Conservation (phyloP, 768 basidiomycete genomes). For the Podaxis mareebaensis region DNA sequence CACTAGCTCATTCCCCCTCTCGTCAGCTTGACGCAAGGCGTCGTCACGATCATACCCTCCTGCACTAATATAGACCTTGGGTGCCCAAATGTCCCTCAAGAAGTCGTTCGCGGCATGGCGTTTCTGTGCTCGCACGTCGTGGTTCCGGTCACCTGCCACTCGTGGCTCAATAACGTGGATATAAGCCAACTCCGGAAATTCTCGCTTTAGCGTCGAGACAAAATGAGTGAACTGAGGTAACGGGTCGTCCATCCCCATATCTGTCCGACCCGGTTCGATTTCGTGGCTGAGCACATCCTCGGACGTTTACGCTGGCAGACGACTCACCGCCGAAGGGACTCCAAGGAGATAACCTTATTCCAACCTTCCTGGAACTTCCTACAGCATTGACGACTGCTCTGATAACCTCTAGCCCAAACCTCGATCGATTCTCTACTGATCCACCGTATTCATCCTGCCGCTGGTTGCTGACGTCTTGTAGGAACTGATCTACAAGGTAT, state of each 20-base stretch:
- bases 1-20: slow-evolving; percentile 25
- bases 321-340: slow-evolving; percentile 35
- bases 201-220: slow-evolving; percentile 35
- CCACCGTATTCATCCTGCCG: slow-evolving; percentile 65
- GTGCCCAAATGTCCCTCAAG: slow-evolving; percentile 46
- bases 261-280: slow-evolving; percentile 50
- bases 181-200: slow-evolving; percentile 34
- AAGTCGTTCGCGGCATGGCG: slow-evolving; percentile 39
- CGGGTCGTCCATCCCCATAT: slow-evolving; percentile 26
- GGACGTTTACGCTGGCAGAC: background rate
- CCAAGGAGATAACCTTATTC: slow-evolving; percentile 62
- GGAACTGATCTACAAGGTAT: slow-evolving; percentile 50
- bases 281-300: background rate
- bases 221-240: slow-evolving; percentile 54
- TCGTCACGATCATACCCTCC: slow-evolving; percentile 45
- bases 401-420: slow-evolving; percentile 54
- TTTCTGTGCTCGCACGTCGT: slow-evolving; percentile 12
- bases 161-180: slow-evolving; percentile 49
- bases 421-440: slow-evolving; percentile 53
- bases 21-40: slow-evolving; percentile 38
- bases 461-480: slow-evolving; percentile 17
- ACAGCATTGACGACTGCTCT: slow-evolving; percentile 50
- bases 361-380: slow-evolving; percentile 48
- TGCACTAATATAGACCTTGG: slow-evolving; percentile 38
- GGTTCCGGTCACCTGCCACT: slow-evolving; percentile 9